A percentile compares a stretch with the other conserved stretches of the same genome.
Evolutionary conservation across 2,329 filamentous ascomycete species (phyloP).

Genomic region (Capronia epimyces): DNA sequence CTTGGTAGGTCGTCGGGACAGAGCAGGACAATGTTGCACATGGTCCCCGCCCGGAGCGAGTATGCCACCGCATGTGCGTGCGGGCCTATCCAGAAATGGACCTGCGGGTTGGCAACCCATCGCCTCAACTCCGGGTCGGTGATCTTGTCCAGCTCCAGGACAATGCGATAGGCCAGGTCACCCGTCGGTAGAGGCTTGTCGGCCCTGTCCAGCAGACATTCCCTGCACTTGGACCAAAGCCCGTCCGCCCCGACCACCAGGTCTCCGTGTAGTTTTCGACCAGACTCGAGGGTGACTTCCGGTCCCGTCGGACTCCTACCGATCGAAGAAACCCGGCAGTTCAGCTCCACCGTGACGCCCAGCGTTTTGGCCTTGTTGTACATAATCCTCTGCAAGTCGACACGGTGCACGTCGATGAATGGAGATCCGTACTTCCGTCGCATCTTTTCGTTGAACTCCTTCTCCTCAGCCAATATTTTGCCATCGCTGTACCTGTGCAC

Average conservation of each 20-base stretch:
- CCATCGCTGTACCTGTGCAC: conserved; percentile 35
- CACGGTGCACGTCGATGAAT: conserved; percentile 48
- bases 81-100: conserved; percentile 55
- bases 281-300: conserved; percentile 34
- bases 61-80: conserved; percentile 50
- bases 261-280: conserved; percentile 38
- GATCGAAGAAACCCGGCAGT: conserved; percentile 30
- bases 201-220: conserved; percentile 41
- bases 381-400: conserved; percentile 44
- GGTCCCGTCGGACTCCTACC: conserved; percentile 23
- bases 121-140: conserved; percentile 44
- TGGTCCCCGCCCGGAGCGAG: conserved; percentile 40
- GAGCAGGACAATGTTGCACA: conserved; percentile 47
- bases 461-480: conserved; percentile 39
- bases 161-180: conserved; percentile 53
- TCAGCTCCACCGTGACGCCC: conserved; percentile 35
- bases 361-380: conserved; percentile 39
- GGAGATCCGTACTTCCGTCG: conserved; percentile 40
- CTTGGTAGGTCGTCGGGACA: conserved; percentile 43
- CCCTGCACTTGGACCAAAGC: conserved; percentile 43
- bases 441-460: conserved; percentile 51
- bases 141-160: conserved; percentile 47
- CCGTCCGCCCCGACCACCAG: conserved; percentile 48
- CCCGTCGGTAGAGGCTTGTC: conserved; percentile 50
- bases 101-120: conserved; percentile 45